phyloP scores from a whole-genome alignment of 352 stramenopile species.

The Phytophthora cryptogea region DNA sequence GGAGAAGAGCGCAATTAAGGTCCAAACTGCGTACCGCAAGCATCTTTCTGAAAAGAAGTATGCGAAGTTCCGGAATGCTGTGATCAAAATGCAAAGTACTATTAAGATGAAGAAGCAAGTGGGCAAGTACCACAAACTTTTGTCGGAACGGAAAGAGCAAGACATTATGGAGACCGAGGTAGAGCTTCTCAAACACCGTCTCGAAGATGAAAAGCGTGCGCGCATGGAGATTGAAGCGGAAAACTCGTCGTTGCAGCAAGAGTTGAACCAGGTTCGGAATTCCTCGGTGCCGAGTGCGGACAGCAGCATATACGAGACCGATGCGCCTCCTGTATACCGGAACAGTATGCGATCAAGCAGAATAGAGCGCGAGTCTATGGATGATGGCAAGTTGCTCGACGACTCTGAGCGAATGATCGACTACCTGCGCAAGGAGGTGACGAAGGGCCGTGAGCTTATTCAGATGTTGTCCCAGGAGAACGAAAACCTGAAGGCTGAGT shows the following conservation, averaged over 20 bases:
- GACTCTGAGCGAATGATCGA: conserved; percentile 88
- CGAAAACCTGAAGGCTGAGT: conserved; percentile 84
- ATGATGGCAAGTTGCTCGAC: conserved; percentile 75
- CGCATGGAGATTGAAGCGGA: conserved; percentile 74
- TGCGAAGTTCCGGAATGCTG: conserved; percentile 59
- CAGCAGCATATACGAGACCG: conserved; percentile 52
- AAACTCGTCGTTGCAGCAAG: conserved; percentile 75
- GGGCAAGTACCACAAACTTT: conserved; percentile 63
- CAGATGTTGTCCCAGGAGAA: conserved; percentile 72
- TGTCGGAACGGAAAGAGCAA: conserved; percentile 70
- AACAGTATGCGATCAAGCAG: conserved; percentile 36
- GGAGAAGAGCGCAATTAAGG: conserved; percentile 57
- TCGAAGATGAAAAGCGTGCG: conserved; percentile 80
- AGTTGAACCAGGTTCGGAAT: conserved; percentile 64
- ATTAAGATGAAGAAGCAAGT: conserved; percentile 83
- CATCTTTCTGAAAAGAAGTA: conserved; percentile 55
- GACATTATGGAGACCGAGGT: conserved; percentile 80
- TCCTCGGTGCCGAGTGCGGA: conserved; percentile 37
- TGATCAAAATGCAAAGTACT: conserved; percentile 72
- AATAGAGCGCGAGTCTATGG: conserved; percentile 47
- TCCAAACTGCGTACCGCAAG: conserved; percentile 65
- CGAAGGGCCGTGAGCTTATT: conserved; percentile 75
- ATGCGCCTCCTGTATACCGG: conserved; percentile 27
- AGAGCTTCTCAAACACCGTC: conserved; percentile 66
- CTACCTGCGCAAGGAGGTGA: conserved; percentile 79